Evolutionary conservation across 2,329 filamentous ascomycete genomes (phyloP), one percentile per base, ranked within the genome.

Genomic region (Calonectria pauciramosa): DNA sequence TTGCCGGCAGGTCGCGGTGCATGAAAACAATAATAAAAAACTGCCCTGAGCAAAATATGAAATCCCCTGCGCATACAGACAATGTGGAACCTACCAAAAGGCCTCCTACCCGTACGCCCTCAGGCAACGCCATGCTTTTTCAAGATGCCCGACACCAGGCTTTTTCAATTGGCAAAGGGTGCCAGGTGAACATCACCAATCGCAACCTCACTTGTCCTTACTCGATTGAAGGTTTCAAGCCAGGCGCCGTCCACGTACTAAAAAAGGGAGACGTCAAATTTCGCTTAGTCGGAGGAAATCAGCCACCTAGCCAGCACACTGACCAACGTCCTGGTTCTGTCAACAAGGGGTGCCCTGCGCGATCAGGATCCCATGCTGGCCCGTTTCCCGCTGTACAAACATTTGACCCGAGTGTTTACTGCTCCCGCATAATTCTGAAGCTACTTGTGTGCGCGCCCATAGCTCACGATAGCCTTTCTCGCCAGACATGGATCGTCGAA

Each of bases 201-300:
- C 34, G 23, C n/a, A 36, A 26, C 56, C 34, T 23, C 9, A 47
- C 20, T 23, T 10, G 18, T 47, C 44, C 1, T n/a, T 47, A 23
- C 44, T 47, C n/a, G n/a, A 60, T n/a, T 38, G 34, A 64, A 64
- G 26, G 60, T 64, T 44, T 26, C 60, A 13, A 52, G 23, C 30
- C 14, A 10, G 51, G 23, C 36, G 38, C 36, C 20, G 67, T 44
- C 56, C 23, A 41, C 9, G 56, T 36, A 56, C 47, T 52, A 78
- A 79, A 74, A 52, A 63, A 70, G 75, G 71, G 65, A 32, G 47
- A 23, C 36, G 41, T 60, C 73, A 75, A 80, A 80, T 80, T 64
- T 80, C 79, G 79, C 79, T 80, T 80, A 74, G 49, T 76, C 76
- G 75, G 77, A 63, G 59, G 70, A 73, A 60, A 75, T 65, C 76